phyloP scores from a whole-genome alignment of 2,329 filamentous ascomycete species.

The Eurotiales sp. region DNA sequence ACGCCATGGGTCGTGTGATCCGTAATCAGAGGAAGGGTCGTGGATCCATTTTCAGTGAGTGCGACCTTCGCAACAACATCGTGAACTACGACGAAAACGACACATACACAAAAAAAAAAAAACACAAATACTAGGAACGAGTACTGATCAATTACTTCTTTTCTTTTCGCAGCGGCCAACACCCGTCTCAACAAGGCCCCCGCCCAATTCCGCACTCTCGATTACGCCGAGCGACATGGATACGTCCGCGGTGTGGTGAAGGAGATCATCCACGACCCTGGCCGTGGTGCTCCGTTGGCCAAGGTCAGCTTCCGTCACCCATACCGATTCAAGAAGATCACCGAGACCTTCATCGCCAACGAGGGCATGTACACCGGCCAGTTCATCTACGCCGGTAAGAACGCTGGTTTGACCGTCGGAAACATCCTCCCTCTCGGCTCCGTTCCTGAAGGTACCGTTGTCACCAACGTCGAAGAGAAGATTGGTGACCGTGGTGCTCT shows the following conservation, averaged over 20 bases:
- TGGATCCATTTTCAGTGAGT: slow-evolving; percentile 72
- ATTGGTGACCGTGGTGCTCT: slow-evolving; percentile 92
- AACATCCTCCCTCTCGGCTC: slow-evolving; percentile 93
- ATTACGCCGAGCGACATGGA: slow-evolving; percentile 94
- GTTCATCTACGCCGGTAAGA: slow-evolving; percentile 99
- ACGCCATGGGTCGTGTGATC: slow-evolving; percentile 65
- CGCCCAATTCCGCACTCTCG: slow-evolving; percentile 93
- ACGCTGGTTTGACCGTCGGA: slow-evolving; percentile 91
- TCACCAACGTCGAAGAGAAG: slow-evolving; percentile 99
- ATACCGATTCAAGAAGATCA: slow-evolving; percentile 96
- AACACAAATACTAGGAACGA: neutral
- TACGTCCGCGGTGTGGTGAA: slow-evolving; percentile 97
- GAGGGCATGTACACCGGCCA: slow-evolving; percentile 99
- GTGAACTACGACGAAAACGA: slow-evolving; percentile 17
- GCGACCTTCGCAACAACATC: slow-evolving; percentile 36
- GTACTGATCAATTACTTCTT: slow-evolving; percentile 17
- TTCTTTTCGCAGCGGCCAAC: slow-evolving; percentile 74
- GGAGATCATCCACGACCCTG: slow-evolving; percentile 98
- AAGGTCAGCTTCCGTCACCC: slow-evolving; percentile 96
- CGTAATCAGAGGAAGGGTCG: slow-evolving; percentile 75
- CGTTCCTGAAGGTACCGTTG: slow-evolving; percentile 97
- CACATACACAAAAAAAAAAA: slow-evolving; percentile 3
- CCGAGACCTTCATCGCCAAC: slow-evolving; percentile 99
- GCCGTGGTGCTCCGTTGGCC: slow-evolving; percentile 96
- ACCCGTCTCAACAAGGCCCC: slow-evolving; percentile 92